phyloP scores from a whole-genome alignment of 2,329 filamentous ascomycete species.

The Paecilomyces dactylethromorphus region DNA sequence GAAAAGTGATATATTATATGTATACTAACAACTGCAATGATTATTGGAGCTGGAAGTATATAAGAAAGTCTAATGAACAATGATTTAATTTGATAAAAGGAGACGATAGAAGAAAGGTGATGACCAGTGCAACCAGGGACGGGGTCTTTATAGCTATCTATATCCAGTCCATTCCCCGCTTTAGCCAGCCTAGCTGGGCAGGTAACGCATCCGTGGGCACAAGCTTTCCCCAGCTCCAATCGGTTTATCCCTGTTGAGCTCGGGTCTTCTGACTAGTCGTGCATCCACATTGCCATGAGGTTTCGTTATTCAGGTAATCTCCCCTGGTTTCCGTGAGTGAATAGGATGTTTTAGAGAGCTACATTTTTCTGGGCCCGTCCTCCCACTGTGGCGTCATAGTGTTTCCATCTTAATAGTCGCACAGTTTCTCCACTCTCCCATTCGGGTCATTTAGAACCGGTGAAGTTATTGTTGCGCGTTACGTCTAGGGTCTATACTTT shows the following conservation, averaged over 20 bases:
- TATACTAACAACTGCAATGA: neutral
- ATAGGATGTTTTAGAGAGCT: neutral
- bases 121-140: neutral
- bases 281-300: neutral
- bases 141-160: neutral
- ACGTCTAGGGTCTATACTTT: neutral
- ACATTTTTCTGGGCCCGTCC: too few species aligned
- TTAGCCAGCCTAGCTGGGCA: neutral
- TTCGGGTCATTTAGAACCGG: neutral
- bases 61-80: neutral
- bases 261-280: neutral
- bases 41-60: neutral
- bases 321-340: neutral
- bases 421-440: neutral
- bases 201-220: neutral
- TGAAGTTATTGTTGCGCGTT: too few species aligned
- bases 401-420: neutral
- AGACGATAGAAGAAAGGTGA: neutral
- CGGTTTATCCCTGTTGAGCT: neutral
- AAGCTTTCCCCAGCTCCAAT: neutral
- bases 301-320: neutral
- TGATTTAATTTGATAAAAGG: neutral
- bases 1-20: slow-evolving; percentile 5
- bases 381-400: neutral
- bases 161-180: neutral